Percentiles rank a stretch among this genome's conserved stretches.
These are phyloP conservation scores for Cercospora sesami DNA, from an alignment of 2,329 filamentous ascomycete genomes.

Conservation along the genomic window DNA sequence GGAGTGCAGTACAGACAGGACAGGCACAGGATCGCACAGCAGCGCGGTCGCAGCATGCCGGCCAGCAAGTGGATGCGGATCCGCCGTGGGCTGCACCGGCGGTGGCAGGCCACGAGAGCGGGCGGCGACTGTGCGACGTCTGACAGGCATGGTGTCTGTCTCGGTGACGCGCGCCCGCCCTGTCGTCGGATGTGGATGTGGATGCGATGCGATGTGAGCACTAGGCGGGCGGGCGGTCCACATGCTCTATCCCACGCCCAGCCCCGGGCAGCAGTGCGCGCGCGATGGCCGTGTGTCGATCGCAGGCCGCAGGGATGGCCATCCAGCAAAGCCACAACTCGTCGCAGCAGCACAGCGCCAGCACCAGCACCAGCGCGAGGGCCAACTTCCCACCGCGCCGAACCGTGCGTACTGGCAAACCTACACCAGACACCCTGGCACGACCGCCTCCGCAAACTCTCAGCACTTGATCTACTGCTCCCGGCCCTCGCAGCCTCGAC, in stretches of 20 bases:
- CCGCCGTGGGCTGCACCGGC: neutral
- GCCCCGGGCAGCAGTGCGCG: conserved; percentile 3
- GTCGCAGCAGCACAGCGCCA: neutral
- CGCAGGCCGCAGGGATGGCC: conserved; percentile 19
- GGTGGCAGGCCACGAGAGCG: neutral
- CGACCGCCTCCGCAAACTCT: conserved; percentile 20
- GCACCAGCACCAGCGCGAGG: conserved; percentile 5
- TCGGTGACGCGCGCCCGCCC: neutral
- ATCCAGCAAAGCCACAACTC: conserved; percentile 11
- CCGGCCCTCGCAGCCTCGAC: conserved; percentile 15
- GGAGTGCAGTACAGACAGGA: neutral
- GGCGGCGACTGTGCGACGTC: neutral
- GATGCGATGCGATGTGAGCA: neutral
- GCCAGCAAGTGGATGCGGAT: neutral
- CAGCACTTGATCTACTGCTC: conserved; percentile 8
- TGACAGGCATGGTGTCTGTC: neutral
- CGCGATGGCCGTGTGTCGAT: conserved; percentile 2
- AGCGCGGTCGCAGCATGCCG: neutral
- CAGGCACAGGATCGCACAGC: neutral
- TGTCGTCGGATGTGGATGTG: neutral
- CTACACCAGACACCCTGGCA: conserved; percentile 16
- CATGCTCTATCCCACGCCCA: conserved; percentile 15
- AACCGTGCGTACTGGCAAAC: conserved; percentile 18
- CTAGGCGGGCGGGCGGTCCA: neutral
- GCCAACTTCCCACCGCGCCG: conserved; percentile 14